Percentiles rank a stretch among this genome's conserved stretches.
phyloP scores from a whole-genome alignment of 1,284 basidiomycete genomes.

The Ceratobasidium sp. region DNA sequence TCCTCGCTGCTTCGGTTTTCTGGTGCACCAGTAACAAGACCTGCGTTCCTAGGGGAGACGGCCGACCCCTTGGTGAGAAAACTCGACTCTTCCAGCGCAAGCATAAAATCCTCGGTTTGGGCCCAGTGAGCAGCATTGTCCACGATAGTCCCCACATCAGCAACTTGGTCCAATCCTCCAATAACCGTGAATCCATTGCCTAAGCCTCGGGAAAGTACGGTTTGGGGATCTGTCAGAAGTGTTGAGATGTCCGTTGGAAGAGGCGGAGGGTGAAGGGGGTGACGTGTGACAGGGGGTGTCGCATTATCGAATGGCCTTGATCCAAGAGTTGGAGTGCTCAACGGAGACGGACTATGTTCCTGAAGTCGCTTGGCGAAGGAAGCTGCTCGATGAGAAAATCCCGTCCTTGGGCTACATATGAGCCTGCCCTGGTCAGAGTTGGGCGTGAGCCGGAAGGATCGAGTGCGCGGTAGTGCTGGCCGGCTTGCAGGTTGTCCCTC shows the following conservation, averaged over 20 bases:
- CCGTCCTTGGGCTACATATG: no score
- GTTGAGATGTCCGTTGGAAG: not conserved
- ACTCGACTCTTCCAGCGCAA: no score
- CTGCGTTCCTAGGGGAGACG: no score
- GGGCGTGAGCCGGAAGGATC: not conserved
- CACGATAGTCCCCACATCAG: no score
- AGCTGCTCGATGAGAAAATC: not conserved
- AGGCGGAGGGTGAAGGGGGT: slow-evolving; percentile 10
- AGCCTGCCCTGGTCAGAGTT: not conserved
- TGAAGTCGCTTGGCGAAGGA: not conserved
- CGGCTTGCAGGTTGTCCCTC: not conserved
- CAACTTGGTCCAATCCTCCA: no score
- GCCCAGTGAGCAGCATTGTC: no score
- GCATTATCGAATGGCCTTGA: not conserved
- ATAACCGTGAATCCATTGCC: no score
- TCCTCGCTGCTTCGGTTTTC: no score
- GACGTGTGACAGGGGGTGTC: not conserved
- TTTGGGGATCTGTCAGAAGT: not conserved
- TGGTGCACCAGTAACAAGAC: no score
- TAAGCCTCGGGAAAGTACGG: no score
- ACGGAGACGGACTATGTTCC: not conserved
- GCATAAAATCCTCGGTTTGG: no score
- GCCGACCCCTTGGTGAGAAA: no score
- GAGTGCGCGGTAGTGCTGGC: not conserved
- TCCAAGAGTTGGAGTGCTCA: slow-evolving; percentile 12